Conservation (phyloP, 129 eudicot genomes). For the Heracleum sosnowskyi region DNA sequence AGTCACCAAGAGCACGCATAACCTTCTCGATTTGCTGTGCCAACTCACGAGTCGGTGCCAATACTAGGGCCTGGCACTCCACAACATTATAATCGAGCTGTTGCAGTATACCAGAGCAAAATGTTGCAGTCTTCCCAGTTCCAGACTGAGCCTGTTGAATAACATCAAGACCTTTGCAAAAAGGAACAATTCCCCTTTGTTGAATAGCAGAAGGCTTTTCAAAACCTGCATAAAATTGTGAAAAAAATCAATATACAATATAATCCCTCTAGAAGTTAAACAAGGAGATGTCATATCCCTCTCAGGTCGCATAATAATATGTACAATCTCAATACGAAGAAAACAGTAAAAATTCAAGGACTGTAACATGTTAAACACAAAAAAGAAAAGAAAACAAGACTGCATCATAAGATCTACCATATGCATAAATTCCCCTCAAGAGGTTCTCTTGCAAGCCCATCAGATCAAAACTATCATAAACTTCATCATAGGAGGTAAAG, state of each 20-base stretch:
- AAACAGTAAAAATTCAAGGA: background rate
- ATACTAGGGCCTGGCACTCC: constrained; percentile 46
- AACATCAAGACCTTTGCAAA: constrained; percentile 49
- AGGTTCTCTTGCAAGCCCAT: constrained; percentile 60
- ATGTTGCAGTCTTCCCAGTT: constrained; percentile 55
- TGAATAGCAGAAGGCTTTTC: constrained; percentile 58
- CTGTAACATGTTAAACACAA: background rate
- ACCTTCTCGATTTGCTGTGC: constrained; percentile 56
- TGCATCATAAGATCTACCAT: constrained; percentile 20
- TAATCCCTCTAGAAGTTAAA: background rate
- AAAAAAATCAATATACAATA: background rate
- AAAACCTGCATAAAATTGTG: constrained; percentile 27
- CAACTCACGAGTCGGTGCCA: constrained; percentile 56
- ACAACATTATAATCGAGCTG: constrained; percentile 41
- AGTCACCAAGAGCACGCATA: constrained; percentile 57
- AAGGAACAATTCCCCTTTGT: constrained; percentile 53
- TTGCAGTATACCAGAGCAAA: constrained; percentile 54
- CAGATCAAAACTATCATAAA: constrained; percentile 48
- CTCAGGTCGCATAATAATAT: background rate
- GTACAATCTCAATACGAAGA: background rate
- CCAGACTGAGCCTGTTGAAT: constrained; percentile 58
- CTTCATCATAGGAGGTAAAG: constrained; percentile 54
- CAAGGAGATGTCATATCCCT: background rate
- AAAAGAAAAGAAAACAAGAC: background rate
- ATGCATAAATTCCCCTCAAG: constrained; percentile 59